A percentile compares a stretch with the other conserved stretches of the same genome.
Evolutionary conservation across 2,329 filamentous ascomycete genomes (phyloP).

Genomic region (Drechslera avenae): DNA sequence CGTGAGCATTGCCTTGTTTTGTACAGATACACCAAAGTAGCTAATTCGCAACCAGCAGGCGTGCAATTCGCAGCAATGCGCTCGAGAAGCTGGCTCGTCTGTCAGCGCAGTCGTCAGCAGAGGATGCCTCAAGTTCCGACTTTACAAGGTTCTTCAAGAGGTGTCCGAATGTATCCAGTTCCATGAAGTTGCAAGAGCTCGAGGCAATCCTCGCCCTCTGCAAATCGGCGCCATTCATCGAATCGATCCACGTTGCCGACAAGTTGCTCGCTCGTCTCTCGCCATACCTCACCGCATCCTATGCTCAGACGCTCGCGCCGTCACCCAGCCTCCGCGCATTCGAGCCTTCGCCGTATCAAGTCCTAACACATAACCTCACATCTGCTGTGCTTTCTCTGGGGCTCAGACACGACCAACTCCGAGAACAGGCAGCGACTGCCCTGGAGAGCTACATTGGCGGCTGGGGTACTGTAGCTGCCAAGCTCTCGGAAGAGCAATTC

Average conservation of each 20-base stretch:
- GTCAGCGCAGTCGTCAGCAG: constrained; percentile 48
- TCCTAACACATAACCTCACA: constrained; percentile 77
- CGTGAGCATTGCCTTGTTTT: background rate
- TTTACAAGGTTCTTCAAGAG: constrained; percentile 51
- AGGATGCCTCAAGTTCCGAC: constrained; percentile 40
- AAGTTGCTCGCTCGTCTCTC: constrained; percentile 78
- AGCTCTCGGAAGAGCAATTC: constrained; percentile 59
- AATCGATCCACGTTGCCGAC: constrained; percentile 72
- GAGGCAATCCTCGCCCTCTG: constrained; percentile 91
- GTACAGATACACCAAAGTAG: background rate
- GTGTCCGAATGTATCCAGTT: constrained; percentile 31
- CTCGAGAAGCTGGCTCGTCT: constrained; percentile 58
- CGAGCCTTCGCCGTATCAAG: constrained; percentile 87
- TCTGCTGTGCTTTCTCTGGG: constrained; percentile 82
- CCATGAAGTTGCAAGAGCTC: constrained; percentile 80
- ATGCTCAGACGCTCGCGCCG: constrained; percentile 74
- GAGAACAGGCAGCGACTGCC: constrained; percentile 67
- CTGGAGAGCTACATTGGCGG: constrained; percentile 75
- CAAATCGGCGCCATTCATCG: constrained; percentile 80
- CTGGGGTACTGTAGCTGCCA: constrained; percentile 67
- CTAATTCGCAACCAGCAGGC: constrained; percentile 24
- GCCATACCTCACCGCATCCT: constrained; percentile 84
- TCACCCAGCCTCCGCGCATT: constrained; percentile 84
- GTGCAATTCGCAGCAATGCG: constrained; percentile 53
- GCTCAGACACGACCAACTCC: constrained; percentile 70